phyloP scores from a whole-genome alignment of 2,329 filamentous ascomycete species.

The Botrytis cinerea region DNA sequence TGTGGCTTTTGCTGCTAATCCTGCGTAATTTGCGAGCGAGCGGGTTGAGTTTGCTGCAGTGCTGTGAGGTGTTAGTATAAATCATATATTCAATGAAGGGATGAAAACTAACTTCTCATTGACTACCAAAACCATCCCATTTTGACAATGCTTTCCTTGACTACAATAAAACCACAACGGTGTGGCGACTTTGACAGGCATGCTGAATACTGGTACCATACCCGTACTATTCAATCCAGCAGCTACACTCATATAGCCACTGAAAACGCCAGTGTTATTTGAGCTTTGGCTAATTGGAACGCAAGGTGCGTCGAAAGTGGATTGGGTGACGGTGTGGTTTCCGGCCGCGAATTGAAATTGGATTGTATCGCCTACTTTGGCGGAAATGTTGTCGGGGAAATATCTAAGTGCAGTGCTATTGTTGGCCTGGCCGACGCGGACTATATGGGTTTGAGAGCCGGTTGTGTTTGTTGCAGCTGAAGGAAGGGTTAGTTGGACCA shows the following conservation, averaged over 20 bases:
- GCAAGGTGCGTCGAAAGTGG: constrained; percentile 72
- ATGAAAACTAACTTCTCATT: constrained; percentile 51
- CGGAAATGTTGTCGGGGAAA: constrained; percentile 66
- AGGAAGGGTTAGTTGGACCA: not conserved
- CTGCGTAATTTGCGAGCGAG: constrained; percentile 48
- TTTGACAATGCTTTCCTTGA: constrained; percentile 71
- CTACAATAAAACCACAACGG: constrained; percentile 82
- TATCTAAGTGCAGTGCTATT: constrained; percentile 53
- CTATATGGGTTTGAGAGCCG: constrained; percentile 56
- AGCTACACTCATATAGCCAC: constrained; percentile 65
- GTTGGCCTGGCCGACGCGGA: constrained; percentile 58
- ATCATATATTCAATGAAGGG: not conserved
- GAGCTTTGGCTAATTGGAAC: constrained; percentile 55
- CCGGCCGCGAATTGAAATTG: constrained; percentile 67
- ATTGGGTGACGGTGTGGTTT: constrained; percentile 81
- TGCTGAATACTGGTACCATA: constrained; percentile 67
- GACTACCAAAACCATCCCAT: constrained; percentile 46
- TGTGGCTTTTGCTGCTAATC: constrained; percentile 44
- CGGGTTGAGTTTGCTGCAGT: constrained; percentile 52
- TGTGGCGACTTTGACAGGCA: constrained; percentile 66
- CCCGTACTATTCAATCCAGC: constrained; percentile 50
- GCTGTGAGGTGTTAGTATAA: constrained; percentile 27
- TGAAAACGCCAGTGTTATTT: constrained; percentile 61
- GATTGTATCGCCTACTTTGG: constrained; percentile 62
- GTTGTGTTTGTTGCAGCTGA: constrained; percentile 24